Evolutionary conservation across 2,329 filamentous ascomycete species (phyloP).

Genomic region (Penicillium sp.): DNA sequence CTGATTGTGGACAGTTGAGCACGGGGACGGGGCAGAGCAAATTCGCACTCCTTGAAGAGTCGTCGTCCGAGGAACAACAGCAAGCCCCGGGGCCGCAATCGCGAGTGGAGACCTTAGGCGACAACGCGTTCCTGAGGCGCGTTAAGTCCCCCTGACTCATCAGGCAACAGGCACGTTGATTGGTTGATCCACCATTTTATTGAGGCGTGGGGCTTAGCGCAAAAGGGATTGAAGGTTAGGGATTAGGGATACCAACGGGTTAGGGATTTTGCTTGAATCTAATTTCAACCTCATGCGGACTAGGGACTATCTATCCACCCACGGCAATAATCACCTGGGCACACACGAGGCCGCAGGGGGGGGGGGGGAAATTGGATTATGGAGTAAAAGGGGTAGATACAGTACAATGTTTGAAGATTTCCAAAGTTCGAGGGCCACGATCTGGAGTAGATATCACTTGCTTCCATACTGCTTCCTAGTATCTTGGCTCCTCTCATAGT

Average conservation of each 20-base stretch:
- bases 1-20: slow-evolving; percentile 17
- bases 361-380: too few species aligned
- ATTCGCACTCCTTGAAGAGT: slow-evolving; percentile 26
- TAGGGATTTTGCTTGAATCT: too few species aligned
- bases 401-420: background rate
- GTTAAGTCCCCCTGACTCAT: slow-evolving; percentile 12
- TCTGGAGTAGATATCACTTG: slow-evolving; percentile 16
- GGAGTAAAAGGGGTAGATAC: too few species aligned
- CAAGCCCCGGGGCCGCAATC: slow-evolving; percentile 6
- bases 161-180: slow-evolving; percentile 1
- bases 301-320: too few species aligned
- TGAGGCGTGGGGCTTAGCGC: background rate
- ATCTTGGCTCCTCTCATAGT: slow-evolving; percentile 34
- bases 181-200: slow-evolving; percentile 1
- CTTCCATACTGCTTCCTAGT: slow-evolving; percentile 37
- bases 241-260: background rate
- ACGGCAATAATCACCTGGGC: too few species aligned
- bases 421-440: too few species aligned
- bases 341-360: too few species aligned
- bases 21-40: slow-evolving; percentile 23
- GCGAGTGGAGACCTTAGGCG: slow-evolving; percentile 29
- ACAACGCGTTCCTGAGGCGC: slow-evolving; percentile 28
- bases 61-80: slow-evolving; percentile 40
- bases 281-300: too few species aligned
- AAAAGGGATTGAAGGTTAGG: background rate